Conservation (phyloP, 148 eudicot genomes). For the Dysphania ambrosioides region DNA sequence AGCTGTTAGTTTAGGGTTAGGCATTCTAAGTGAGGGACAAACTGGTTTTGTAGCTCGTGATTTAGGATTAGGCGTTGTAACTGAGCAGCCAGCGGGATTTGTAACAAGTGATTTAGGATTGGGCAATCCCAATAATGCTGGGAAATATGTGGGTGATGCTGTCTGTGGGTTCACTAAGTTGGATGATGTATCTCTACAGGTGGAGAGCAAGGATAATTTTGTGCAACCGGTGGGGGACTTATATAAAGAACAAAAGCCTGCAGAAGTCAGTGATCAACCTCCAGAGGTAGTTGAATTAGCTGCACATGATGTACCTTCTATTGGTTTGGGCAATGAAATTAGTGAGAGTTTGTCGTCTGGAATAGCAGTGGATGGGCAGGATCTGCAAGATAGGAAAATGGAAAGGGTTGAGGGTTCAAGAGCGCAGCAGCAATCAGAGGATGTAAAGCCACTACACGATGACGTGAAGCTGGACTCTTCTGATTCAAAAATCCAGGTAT, state of each 20-base stretch:
- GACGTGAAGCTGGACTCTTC: constrained; percentile 49
- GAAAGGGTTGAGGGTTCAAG: constrained; percentile 29
- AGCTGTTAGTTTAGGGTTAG: too few relatives aligned
- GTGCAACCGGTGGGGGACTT: constrained; percentile 26
- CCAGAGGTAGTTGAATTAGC: constrained; percentile 24
- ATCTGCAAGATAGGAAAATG: constrained; percentile 21
- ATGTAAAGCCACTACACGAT: constrained; percentile 40
- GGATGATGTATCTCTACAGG: constrained; percentile 23
- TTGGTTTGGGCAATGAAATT: constrained; percentile 25
- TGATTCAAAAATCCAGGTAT: constrained; percentile 77
- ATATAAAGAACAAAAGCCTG: constrained; percentile 19
- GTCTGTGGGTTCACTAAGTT: constrained; percentile 8
- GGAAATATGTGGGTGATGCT: too few relatives aligned
- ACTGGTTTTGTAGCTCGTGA: constrained; percentile 14
- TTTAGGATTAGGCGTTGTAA: not conserved
- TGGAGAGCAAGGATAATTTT: constrained; percentile 25
- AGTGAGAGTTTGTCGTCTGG: constrained; percentile 32
- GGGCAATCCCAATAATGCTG: constrained; percentile 7
- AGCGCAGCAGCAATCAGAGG: constrained; percentile 35
- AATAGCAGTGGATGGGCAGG: constrained; percentile 22
- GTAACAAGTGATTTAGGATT: constrained; percentile 5
- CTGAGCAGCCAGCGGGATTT: constrained; percentile 11
- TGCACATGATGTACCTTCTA: constrained; percentile 25
- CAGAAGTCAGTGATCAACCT: constrained; percentile 25
- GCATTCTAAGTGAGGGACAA: too few relatives aligned